These are phyloP conservation scores for Clonostachys rhizophaga DNA, from an alignment of 2,329 filamentous ascomycete species.

Conservation along the genomic window DNA sequence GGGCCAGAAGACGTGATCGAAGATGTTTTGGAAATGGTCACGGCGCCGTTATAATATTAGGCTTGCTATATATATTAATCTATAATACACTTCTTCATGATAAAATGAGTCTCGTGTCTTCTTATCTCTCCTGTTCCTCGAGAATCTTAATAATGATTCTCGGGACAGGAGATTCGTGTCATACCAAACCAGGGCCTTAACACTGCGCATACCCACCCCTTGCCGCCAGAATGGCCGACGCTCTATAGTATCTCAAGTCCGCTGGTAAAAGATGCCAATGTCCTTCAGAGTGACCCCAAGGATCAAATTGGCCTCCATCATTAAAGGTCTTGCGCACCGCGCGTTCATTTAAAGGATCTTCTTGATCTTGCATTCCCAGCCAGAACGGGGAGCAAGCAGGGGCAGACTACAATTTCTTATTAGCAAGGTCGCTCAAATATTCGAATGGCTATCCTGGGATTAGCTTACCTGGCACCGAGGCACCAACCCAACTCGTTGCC, in stretches of 20 bases:
- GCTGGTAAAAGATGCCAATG: too few relatives aligned
- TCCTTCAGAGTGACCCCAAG: too few relatives aligned
- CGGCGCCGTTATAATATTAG: constrained; percentile 35
- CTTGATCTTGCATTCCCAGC: constrained; percentile 85
- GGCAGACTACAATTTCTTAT: constrained; percentile 63
- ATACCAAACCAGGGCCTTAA: not conserved
- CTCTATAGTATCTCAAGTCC: too few relatives aligned
- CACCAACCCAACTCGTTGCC: constrained; percentile 97
- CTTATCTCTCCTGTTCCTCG: not conserved
- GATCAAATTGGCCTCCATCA: too few relatives aligned
- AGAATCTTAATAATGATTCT: not conserved
- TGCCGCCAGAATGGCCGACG: too few relatives aligned
- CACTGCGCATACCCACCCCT: not conserved
- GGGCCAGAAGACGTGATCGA: constrained; percentile 61
- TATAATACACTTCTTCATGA: constrained; percentile 13
- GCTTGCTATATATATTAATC: constrained; percentile 15
- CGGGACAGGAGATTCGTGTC: not conserved
- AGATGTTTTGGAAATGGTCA: constrained; percentile 55
- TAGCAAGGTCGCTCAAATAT: constrained; percentile 9
- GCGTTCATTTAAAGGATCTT: constrained; percentile 41
- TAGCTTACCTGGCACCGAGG: constrained; percentile 81
- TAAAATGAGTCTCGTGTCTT: not conserved
- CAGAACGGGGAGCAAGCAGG: constrained; percentile 73
- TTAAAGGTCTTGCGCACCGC: too few relatives aligned
- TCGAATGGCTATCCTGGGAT: not conserved